Conservation (phyloP, 352 stramenopile species). For the Phytophthora vignae region DNA sequence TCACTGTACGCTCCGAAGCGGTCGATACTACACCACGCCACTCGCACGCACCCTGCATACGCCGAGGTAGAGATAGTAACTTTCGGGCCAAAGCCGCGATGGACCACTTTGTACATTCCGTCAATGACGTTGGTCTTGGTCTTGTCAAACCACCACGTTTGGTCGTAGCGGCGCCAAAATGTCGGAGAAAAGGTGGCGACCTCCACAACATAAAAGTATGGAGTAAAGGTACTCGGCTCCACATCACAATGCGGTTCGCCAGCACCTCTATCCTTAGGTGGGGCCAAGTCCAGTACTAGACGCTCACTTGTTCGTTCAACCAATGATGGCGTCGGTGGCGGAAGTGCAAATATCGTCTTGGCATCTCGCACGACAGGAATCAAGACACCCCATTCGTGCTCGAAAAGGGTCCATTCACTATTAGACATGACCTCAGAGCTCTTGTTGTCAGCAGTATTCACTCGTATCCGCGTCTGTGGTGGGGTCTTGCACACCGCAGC, state of each 20-base stretch:
- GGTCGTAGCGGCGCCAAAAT: slow-evolving; percentile 81
- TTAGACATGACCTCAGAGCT: not conserved
- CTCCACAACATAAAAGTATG: slow-evolving; percentile 75
- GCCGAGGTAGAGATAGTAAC: slow-evolving; percentile 50
- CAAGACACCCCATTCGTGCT: slow-evolving; percentile 19
- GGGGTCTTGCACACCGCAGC: slow-evolving; percentile 23
- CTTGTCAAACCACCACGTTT: slow-evolving; percentile 86
- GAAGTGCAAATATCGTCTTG: not conserved
- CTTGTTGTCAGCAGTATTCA: slow-evolving; percentile 20
- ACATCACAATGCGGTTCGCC: not conserved
- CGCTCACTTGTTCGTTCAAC: slow-evolving; percentile 21
- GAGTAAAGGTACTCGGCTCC: slow-evolving; percentile 16
- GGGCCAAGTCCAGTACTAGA: slow-evolving; percentile 28
- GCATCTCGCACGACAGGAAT: slow-evolving; percentile 31
- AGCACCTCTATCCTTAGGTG: not conserved
- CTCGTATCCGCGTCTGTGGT: slow-evolving; percentile 33
- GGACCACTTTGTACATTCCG: slow-evolving; percentile 69
- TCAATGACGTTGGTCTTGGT: slow-evolving; percentile 67
- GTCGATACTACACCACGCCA: slow-evolving; percentile 69
- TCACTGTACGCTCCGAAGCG: slow-evolving; percentile 53
- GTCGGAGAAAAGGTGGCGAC: slow-evolving; percentile 68
- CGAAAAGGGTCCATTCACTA: slow-evolving; percentile 7
- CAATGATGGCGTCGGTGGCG: slow-evolving; percentile 19
- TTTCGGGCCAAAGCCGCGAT: slow-evolving; percentile 54
- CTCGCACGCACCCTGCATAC: slow-evolving; percentile 67